Evolutionary conservation across 2,329 filamentous ascomycete species (phyloP), one percentile per base, ranked within the genome.

Genomic region (Fonsecaea multimorphosa): DNA sequence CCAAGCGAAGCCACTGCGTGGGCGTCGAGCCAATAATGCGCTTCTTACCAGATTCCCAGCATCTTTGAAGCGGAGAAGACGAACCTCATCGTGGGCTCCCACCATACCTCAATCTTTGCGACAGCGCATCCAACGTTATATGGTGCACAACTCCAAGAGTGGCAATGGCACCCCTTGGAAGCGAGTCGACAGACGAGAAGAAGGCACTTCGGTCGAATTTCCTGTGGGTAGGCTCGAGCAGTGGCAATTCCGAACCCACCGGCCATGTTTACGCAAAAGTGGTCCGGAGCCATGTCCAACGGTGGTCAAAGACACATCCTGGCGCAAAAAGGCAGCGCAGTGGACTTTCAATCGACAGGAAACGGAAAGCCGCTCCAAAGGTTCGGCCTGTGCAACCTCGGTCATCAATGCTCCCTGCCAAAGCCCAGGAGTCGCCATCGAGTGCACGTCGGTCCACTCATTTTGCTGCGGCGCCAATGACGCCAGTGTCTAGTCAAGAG

Each of bases 201-300:
- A 49, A 49, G 22, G 11, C 22, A 8, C 44, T 49, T 24, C 11
- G 44, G 2, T 24, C 44, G 19, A 7, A 49, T 49, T 49, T 49
- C 22, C 44, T 49, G 44, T 49, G 44, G 44, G 44, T 49, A 24
- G 44, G 19, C 22, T 49, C 44, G 11, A 24, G 44, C 44, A 12
- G 44, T 49, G 19, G 44, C 19, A 24, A 1, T 19, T 22, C 2
- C 19, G 19, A 49, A 3, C 4, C 44, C 3, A 24, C 44, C 19
- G 12, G 8, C 44, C 19, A 22, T 24, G 22, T 22, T 49, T 49
- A 49, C 44, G 44, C 24, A 24, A 49, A 11, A 24, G 22, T 7
- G 44, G 44, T 49, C 24, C 44, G 44, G 22, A 49, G 44, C 19
- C 44, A 49, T 49, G 44, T 49, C 44, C 44, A 49, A 5, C 44